Base-by-base conservation (phyloP, 2,329 filamentous ascomycete genomes). In the Diaporthe vaccinii region DNA sequence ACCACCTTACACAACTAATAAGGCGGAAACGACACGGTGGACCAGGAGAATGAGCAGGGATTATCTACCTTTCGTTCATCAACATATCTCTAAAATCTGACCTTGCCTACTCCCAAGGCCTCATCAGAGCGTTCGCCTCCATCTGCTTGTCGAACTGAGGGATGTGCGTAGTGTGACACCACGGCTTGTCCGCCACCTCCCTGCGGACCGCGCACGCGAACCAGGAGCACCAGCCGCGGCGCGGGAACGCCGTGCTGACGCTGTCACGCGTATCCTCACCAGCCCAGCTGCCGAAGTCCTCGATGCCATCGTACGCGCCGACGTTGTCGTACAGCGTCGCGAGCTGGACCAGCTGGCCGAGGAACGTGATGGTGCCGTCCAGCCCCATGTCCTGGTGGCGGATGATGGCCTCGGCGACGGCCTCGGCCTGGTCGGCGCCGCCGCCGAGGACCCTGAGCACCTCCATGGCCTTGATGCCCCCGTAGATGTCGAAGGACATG, bases 121-220 rank as follows among this genome's bases (percentile, higher is more conserved):
- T 62, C 59, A 62, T 62, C n/a, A 62, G 59, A 28, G 59, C 44
- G n/a, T 62, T 62, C n/a, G n/a, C 59, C 36, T 62, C 59, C 14
- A 62, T 44, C 36, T 62, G 14, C 59, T 31, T 44, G 59, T 44
- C n/a, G 8, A 62, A 62, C 14, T 44, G 36, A 20, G n/a, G 36
- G 59, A 62, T 44, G 15, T 62, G 59, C 59, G 59, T 62, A 28
- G 59, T 62, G 59, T 62, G 59, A 20, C 59, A 44, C 59, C 59
- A 62, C 20, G 59, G 59, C 59, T 44, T 62, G 15, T 44, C 28
- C 9, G 14, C 59, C 15, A 28, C 59, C 59, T 62, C 59, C 39
- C 31, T 62, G 36, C 39, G 59, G n/a, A 44, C 59, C 8, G 59
- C 44, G n/a, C 59, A 44, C 15, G 36, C 59, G 39, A 62, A 62